These are phyloP conservation scores for Pezicula radicicola DNA, from an alignment of 2,329 filamentous ascomycete genomes.

Conservation along the genomic window DNA sequence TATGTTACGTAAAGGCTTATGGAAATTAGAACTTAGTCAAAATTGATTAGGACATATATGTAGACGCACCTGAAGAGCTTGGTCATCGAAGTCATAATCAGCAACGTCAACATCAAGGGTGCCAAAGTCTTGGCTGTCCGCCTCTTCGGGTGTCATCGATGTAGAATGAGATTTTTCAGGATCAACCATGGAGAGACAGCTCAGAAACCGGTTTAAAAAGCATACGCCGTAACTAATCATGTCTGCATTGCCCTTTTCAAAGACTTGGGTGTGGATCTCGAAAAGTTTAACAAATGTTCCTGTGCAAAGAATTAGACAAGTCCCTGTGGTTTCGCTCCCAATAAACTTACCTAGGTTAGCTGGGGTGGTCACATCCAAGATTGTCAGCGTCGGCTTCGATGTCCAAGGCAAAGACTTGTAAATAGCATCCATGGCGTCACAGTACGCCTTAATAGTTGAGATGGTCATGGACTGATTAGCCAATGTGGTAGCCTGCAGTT, in stretches of 20 bases:
- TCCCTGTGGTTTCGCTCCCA: not conserved
- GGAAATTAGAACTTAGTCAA: not conserved
- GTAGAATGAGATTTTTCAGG: not conserved
- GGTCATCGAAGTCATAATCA: not conserved
- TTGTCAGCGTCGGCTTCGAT: too few relatives aligned
- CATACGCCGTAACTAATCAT: not conserved
- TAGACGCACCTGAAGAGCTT: not conserved
- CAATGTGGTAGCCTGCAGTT: conserved; percentile 10
- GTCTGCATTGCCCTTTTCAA: not conserved
- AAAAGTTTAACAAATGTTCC: conserved; percentile 1
- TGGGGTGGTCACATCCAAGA: not conserved
- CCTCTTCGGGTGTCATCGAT: not conserved
- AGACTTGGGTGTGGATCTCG: too few relatives aligned
- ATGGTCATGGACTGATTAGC: conserved; percentile 9
- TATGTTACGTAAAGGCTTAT: not conserved
- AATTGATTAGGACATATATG: not conserved
- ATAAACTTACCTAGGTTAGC: not conserved
- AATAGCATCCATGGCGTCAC: not conserved
- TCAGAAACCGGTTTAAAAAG: not conserved
- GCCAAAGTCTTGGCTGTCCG: not conserved
- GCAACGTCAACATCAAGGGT: not conserved
- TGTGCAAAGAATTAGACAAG: not conserved
- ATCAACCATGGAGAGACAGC: not conserved
- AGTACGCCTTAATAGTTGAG: not conserved
- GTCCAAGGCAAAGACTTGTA: not conserved